Evolutionary conservation across 2,329 filamentous ascomycete species (phyloP), one percentile per base, ranked within the genome.

Genomic region (Aspergillus sclerotialis): DNA sequence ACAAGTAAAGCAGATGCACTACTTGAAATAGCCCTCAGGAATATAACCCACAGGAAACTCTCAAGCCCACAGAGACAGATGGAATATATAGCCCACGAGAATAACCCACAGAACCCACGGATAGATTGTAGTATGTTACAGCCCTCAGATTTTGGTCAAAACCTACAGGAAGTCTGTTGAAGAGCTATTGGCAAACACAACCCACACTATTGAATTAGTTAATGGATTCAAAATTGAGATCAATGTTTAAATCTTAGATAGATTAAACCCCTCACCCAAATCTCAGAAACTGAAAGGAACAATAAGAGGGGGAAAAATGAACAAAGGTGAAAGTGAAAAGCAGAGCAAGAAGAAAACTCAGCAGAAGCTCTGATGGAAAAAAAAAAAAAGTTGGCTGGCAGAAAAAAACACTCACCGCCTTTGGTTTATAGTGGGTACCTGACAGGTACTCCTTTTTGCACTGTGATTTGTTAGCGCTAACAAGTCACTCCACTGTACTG

Each of bases 1-100:
- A 7, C 35, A 28, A 33, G 26, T 28, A 23, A 32, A 28, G 23
- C 28, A 23, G 16, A 31, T n/a, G 34, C 23, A 21, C 28, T 21
- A 36, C 34, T 32, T 27, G 34, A 32, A 35, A 44, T 44, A 55
- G 35, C 48, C 50, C 50, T 40, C 40, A 38, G 38, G 43, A 39
- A 45, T 49, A 53, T 56, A 49, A 54, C 54, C 58, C 58, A 62
- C 60, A 56, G 57, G 52, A 53, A 58, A 57, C 57, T 58, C 57
- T 60, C 52, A 63, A 64, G 59, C 62, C 62, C 61, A 63, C 62
- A 61, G 56, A 57, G 57, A 56, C 46, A 46, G 56, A 62, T 60
- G 58, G 60, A 52, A 55, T 55, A 59, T 54, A 57, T 55, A 64
- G 60, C 58, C 60, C 59, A 63, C 59, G 49, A 56, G 46, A 51